Conservation (phyloP, 129 eudicot genomes). For the Chrysanthemum seticuspe region DNA sequence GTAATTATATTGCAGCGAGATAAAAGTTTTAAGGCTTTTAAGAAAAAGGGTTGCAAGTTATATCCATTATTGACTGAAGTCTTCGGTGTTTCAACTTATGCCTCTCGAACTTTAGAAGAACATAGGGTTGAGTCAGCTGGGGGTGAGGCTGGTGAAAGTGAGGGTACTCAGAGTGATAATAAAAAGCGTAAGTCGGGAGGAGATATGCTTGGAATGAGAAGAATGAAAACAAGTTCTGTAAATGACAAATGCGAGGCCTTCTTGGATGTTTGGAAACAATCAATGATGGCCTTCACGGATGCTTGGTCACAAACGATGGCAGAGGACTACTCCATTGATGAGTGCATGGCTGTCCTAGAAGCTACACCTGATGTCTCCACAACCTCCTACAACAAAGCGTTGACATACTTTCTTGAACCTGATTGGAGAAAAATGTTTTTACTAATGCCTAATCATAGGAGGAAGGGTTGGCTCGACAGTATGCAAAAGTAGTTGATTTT, state of each 20-base stretch:
- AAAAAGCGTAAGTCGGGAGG: no score
- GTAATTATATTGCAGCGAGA: conserved; percentile 1
- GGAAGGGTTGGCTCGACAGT: conserved; percentile 12
- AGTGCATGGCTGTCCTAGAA: conserved; percentile 1
- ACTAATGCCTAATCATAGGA: conserved; percentile 5
- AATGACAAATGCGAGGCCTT: no score
- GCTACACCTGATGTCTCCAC: conserved; percentile 7
- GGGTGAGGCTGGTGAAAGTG: no score
- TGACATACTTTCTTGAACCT: background rate
- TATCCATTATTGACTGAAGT: background rate
- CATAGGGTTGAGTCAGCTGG: no score
- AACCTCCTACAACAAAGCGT: background rate
- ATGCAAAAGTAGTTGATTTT: background rate
- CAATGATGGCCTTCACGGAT: no score
- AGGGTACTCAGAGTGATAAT: no score
- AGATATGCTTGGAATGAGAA: no score
- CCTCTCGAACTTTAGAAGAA: no score
- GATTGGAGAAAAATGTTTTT: conserved; percentile 2
- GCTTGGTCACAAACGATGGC: background rate
- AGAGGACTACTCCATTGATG: background rate
- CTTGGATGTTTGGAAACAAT: no score
- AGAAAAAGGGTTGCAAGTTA: conserved; percentile 9
- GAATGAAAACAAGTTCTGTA: no score
- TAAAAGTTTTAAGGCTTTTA: conserved; percentile 6
- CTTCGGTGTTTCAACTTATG: no score